phyloP scores from a whole-genome alignment of 345 rosid genomes.

The Eucalyptus melliodora region DNA sequence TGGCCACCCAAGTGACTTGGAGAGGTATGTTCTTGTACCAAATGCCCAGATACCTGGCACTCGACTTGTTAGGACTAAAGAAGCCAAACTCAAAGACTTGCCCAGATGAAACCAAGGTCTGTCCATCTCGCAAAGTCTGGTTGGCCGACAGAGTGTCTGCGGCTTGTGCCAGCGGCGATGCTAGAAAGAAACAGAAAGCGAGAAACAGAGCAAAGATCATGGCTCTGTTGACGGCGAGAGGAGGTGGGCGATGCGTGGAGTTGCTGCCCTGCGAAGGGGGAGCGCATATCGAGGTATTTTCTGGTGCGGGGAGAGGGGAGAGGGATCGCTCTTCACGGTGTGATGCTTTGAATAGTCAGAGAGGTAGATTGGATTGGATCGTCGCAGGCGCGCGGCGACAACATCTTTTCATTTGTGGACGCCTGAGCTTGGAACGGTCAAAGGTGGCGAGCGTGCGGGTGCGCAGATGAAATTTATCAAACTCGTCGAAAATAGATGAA shows the following conservation, averaged over 20 bases:
- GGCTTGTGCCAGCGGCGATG: neutral
- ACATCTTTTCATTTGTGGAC: neutral
- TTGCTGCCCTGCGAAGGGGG: neutral
- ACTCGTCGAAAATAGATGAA: neutral
- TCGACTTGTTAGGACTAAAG: neutral
- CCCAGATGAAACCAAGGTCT: neutral
- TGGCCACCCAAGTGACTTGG: conserved; percentile 9
- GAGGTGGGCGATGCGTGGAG: neutral
- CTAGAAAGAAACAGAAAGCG: neutral
- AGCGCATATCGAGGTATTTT: neutral
- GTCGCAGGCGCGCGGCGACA: neutral
- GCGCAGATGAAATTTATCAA: neutral
- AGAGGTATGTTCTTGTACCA: conserved; percentile 6
- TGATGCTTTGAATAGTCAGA: neutral
- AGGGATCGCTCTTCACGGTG: neutral
- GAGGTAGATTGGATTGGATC: neutral
- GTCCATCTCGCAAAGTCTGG: neutral
- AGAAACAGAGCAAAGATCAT: neutral
- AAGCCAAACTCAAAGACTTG: conserved; percentile 7
- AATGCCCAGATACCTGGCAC: neutral
- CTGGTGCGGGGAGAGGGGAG: neutral
- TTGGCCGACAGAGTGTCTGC: neutral
- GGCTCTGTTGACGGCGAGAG: neutral
- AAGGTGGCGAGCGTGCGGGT: neutral
- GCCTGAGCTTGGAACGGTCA: neutral